Percentiles rank a stretch among this genome's conserved stretches.
These are phyloP conservation scores for Rosellinia necatrix DNA, from an alignment of 2,329 filamentous ascomycete genomes.

Conservation along the genomic window DNA sequence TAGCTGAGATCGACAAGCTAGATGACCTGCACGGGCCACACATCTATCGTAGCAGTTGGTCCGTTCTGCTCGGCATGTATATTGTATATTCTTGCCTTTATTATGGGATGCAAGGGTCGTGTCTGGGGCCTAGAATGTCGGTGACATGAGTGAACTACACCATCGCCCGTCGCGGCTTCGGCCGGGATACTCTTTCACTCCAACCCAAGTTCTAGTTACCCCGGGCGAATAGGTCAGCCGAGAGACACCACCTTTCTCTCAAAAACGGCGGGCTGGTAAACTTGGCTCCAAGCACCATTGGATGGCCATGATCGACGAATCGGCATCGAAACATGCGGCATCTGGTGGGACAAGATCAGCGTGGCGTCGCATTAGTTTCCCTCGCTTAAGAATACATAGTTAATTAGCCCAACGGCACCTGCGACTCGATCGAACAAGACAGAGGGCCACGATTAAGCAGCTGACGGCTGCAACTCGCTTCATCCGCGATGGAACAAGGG, in stretches of 20 bases:
- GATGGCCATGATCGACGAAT: conserved; percentile 21
- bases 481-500: neutral
- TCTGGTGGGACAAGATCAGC: conserved; percentile 36
- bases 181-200: neutral
- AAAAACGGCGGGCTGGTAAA: conserved; percentile 14
- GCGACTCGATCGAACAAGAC: neutral
- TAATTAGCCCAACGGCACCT: conserved; percentile 24
- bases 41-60: neutral
- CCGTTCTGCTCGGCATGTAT: too few relatives aligned
- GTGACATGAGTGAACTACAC: conserved; percentile 6
- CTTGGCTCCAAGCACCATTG: conserved; percentile 6
- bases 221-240: conserved; percentile 4
- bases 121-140: conserved; percentile 5
- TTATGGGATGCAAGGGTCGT: conserved; percentile 12
- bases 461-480: neutral
- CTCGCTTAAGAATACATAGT: conserved; percentile 33
- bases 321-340: conserved; percentile 28
- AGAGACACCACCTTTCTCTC: conserved; percentile 15
- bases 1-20: conserved; percentile 23
- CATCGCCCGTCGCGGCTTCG: neutral
- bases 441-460: neutral
- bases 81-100: conserved; percentile 7
- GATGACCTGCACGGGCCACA: conserved; percentile 6
- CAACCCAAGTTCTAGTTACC: conserved; percentile 1
- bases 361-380: conserved; percentile 36